These are phyloP conservation scores for Pichia sp. DNA, from an alignment of 1,139 yeast species.

Conservation along the genomic window DNA sequence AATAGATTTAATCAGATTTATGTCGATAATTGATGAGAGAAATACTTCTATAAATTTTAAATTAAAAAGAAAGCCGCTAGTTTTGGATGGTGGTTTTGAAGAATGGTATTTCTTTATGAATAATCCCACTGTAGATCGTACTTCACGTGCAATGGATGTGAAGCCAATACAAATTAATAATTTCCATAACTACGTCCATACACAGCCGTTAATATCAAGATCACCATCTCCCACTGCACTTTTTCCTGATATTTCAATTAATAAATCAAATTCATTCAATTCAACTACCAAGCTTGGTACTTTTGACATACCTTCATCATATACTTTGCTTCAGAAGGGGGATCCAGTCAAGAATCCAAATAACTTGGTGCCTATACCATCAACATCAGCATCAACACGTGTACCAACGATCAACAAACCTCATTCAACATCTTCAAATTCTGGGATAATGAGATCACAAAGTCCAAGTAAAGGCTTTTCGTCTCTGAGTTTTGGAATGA, in stretches of 20 bases:
- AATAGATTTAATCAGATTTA: constrained; percentile 29
- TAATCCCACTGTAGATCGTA: constrained; percentile 2
- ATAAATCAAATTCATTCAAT: neutral
- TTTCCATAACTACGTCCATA: constrained; percentile 5
- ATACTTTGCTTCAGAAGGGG: neutral
- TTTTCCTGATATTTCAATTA: neutral
- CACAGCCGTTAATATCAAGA: constrained; percentile 6
- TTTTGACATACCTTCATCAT: neutral
- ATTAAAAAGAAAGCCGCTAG: constrained; percentile 44
- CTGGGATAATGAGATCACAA: neutral
- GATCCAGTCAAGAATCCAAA: neutral
- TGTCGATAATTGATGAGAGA: constrained; percentile 31
- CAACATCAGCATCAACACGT: neutral
- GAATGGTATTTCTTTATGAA: constrained; percentile 37
- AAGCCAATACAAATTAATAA: neutral
- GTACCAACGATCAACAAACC: neutral
- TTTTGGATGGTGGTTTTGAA: constrained; percentile 49
- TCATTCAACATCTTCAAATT: neutral
- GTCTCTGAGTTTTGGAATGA: too few relatives aligned
- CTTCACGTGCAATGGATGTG: neutral
- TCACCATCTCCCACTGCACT: constrained; percentile 9
- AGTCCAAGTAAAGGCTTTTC: too few relatives aligned
- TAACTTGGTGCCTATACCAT: neutral
- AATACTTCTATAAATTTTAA: constrained; percentile 36
- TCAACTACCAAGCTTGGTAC: neutral